Evolutionary conservation across 1,284 basidiomycete species (phyloP).

Genomic region (Kalmanozyma brasiliensis): DNA sequence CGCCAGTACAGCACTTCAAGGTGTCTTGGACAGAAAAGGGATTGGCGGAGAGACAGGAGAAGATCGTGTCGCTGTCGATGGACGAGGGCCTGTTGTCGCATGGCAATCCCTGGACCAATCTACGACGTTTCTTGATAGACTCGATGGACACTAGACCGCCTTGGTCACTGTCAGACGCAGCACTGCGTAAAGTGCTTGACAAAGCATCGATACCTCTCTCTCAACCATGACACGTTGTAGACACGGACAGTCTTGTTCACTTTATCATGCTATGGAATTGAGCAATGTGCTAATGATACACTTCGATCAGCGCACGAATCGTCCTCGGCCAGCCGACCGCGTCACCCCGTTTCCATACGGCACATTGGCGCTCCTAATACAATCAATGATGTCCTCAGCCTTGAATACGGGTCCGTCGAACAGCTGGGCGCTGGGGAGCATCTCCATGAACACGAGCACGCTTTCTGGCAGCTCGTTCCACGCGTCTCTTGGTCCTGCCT

Average conservation of each 20-base stretch:
- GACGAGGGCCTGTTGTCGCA: slow-evolving; percentile 24
- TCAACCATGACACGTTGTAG: neutral
- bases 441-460: slow-evolving; percentile 54
- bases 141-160: neutral
- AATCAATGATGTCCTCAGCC: slow-evolving; percentile 56
- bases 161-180: slow-evolving; percentile 14
- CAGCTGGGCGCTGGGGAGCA: slow-evolving; percentile 42
- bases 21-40: slow-evolving; percentile 2
- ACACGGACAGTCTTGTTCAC: slow-evolving; percentile 1
- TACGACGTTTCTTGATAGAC: slow-evolving; percentile 4
- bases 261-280: neutral
- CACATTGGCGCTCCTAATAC: slow-evolving; percentile 44
- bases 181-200: slow-evolving; percentile 12
- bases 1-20: slow-evolving; percentile 20
- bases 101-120: slow-evolving; percentile 12
- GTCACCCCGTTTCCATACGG: slow-evolving; percentile 11
- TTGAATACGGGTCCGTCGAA: slow-evolving; percentile 56
- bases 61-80: slow-evolving; percentile 4
- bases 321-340: slow-evolving; percentile 9
- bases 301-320: slow-evolving; percentile 13
- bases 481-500: slow-evolving; percentile 15
- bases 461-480: slow-evolving; percentile 46
- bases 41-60: slow-evolving; percentile 1
- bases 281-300: neutral
- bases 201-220: slow-evolving; percentile 9